Evolutionary conservation across 768 basidiomycete species (phyloP).

Genomic region (Mycena filopes): DNA sequence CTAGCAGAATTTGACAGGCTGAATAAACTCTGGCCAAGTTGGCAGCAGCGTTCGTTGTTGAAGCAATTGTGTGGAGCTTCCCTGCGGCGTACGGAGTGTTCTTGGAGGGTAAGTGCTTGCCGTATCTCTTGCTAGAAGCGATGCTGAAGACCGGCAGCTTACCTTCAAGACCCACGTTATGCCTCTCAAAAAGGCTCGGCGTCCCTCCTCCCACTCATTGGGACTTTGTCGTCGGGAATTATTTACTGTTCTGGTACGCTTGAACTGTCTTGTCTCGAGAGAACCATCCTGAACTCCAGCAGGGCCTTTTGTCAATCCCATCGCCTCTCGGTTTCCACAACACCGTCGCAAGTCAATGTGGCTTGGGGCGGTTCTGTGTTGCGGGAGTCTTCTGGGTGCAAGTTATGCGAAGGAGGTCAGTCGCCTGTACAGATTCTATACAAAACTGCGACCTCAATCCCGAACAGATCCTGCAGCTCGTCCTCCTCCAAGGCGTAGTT

Average conservation of each 20-base stretch:
- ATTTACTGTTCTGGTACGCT: slow-evolving; percentile 28
- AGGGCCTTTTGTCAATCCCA: slow-evolving; percentile 31
- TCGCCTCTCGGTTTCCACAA: slow-evolving; percentile 39
- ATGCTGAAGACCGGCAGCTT: too few species aligned
- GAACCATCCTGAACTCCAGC: neutral
- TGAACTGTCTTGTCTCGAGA: too few species aligned
- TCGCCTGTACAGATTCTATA: too few species aligned
- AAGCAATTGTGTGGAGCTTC: slow-evolving; percentile 43
- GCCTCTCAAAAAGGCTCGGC: slow-evolving; percentile 35
- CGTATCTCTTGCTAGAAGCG: too few species aligned
- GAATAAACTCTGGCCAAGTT: slow-evolving; percentile 31
- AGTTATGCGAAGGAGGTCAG: slow-evolving; percentile 41
- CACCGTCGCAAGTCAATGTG: slow-evolving; percentile 34
- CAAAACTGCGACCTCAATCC: too few species aligned
- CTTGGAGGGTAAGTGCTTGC: slow-evolving; percentile 29
- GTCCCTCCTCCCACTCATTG: slow-evolving; percentile 42
- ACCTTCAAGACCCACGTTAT: slow-evolving; percentile 39
- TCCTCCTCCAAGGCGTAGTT: slow-evolving; percentile 40
- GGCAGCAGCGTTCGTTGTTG: slow-evolving; percentile 38
- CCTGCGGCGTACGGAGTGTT: slow-evolving; percentile 42
- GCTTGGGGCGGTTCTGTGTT: slow-evolving; percentile 38
- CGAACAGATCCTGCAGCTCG: slow-evolving; percentile 29
- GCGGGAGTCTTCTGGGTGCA: slow-evolving; percentile 37
- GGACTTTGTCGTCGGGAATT: slow-evolving; percentile 42
- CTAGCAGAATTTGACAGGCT: neutral